Evolutionary conservation across 495 filamentous ascomycete species (phyloP), one percentile per base, ranked within the genome.

Genomic region (Neurospora tetraspora): DNA sequence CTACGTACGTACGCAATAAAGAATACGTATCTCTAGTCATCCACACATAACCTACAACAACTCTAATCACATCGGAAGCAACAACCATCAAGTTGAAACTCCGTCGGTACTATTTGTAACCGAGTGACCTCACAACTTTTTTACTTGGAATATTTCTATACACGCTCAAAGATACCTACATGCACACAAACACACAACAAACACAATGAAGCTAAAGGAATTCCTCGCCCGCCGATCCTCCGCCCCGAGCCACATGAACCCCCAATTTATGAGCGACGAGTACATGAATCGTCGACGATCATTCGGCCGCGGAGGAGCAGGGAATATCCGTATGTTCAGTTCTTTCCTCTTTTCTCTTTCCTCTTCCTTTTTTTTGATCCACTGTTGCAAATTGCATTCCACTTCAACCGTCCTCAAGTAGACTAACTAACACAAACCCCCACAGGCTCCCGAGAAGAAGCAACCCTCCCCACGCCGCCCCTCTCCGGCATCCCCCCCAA

Each of bases 251-350:
- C 5, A 7, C 27, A 61, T 34, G 27, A 34, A 61, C 27, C 53
- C 53, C 11, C 23, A 61, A 27, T 61, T 61, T 12, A 61, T 61
- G 53, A 61, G 27, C 27, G 53, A 61, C 3, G 53, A 61, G 53
- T 61, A 61, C 53, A 61, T 61, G 53, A 61, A 69, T 18, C 70
- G 74, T 27, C 72, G 74, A 11, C 73, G 70, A 20, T 77, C 76
- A 2, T 76, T 77, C 59, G 76, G 76, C 6, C 65, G 72, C 18
- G 76, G 76, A n/a, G 76, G 76, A 4, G 76, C 76, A 5, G 76
- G 76, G 20, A 77, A 77, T 71, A 77, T 76, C 38, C 72, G 76
- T 77, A 74, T 34, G 76, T 65, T 31, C 0, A 18, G 2, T 23
- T 1, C 9, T 43, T 18, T 18, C 3, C 3, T 39, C 36, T 40